Percentiles rank a stretch among this genome's conserved stretches.
Conservation (phyloP, 164 flowering plant genomes). For the Berberis vulgaris region DNA sequence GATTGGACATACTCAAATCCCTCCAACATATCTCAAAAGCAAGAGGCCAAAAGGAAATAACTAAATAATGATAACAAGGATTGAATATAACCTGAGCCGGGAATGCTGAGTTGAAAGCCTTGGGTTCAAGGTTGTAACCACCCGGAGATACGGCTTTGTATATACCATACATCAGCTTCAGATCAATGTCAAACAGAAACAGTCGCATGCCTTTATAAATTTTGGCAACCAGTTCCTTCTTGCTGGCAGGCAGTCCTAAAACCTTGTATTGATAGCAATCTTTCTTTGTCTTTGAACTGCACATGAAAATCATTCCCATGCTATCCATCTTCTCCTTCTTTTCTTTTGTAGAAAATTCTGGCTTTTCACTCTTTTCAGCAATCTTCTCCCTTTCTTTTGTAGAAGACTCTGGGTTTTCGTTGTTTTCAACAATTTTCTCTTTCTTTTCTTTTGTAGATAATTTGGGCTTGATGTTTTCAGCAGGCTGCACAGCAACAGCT, state of each 20-base stretch:
- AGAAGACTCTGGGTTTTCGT: conserved; percentile 19
- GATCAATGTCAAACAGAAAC: conserved; percentile 48
- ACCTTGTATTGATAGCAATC: conserved; percentile 48
- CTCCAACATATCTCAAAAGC: neutral
- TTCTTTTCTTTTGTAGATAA: no score
- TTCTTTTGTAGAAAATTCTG: neutral
- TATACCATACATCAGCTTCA: conserved; percentile 50
- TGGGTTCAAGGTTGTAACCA: conserved; percentile 46
- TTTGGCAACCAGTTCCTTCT: conserved; percentile 35
- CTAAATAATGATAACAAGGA: no score
- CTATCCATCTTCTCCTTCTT: conserved; percentile 16
- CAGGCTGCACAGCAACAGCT: conserved; percentile 1
- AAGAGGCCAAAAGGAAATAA: no score
- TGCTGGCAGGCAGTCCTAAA: conserved; percentile 47
- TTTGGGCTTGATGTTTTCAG: no score
- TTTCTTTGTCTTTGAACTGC: conserved; percentile 47
- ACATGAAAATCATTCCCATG: conserved; percentile 57
- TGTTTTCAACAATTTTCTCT: neutral
- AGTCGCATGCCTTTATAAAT: conserved; percentile 46
- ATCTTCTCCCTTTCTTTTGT: neutral
- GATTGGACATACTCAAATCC: neutral
- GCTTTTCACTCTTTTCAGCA: neutral
- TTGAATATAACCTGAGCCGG: conserved; percentile 46
- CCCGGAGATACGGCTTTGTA: conserved; percentile 54
- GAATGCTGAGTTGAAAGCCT: conserved; percentile 47